Percentiles rank a stretch among this genome's conserved stretches.
phyloP scores from a whole-genome alignment of 2,329 filamentous ascomycete genomes.

The Alternaria ethzedia region DNA sequence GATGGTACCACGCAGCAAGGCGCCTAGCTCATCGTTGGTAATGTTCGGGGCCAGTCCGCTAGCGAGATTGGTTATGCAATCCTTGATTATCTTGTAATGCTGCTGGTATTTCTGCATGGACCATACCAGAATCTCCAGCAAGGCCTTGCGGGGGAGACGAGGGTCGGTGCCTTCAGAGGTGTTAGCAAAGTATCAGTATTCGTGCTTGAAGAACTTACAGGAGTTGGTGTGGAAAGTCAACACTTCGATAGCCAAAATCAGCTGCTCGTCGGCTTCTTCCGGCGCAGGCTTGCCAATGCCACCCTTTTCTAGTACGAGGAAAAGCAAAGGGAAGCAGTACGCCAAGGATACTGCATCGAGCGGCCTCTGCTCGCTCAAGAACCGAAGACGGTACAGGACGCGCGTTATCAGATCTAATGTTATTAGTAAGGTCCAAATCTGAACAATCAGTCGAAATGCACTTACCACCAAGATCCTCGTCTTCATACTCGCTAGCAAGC shows the following conservation, averaged over 20 bases:
- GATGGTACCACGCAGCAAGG: slow-evolving; percentile 79
- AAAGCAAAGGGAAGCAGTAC: slow-evolving; percentile 83
- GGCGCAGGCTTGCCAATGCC: slow-evolving; percentile 70
- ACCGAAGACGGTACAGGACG: slow-evolving; percentile 87
- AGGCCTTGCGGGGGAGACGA: slow-evolving; percentile 75
- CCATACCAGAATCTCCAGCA: slow-evolving; percentile 73
- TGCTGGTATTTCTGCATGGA: slow-evolving; percentile 90
- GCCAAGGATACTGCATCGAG: slow-evolving; percentile 88
- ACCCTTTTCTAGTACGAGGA: slow-evolving; percentile 78
- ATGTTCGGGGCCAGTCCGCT: slow-evolving; percentile 86
- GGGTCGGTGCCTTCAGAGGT: slow-evolving; percentile 65
- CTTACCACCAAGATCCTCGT: slow-evolving; percentile 75
- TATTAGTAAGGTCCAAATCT: slow-evolving; percentile 19
- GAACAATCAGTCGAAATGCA: background rate
- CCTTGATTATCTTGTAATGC: slow-evolving; percentile 94
- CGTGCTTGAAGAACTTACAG: slow-evolving; percentile 54
- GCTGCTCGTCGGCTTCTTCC: slow-evolving; percentile 87
- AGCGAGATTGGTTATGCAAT: slow-evolving; percentile 86
- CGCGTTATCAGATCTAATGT: slow-evolving; percentile 73
- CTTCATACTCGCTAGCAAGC: slow-evolving; percentile 72
- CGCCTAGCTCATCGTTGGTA: slow-evolving; percentile 70
- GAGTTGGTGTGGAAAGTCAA: slow-evolving; percentile 85
- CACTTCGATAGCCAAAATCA: slow-evolving; percentile 87
- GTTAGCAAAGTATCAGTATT: slow-evolving; percentile 17
- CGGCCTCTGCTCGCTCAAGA: slow-evolving; percentile 90